phyloP scores from a whole-genome alignment of 2,329 filamentous ascomycete species.

The Thelonectria rubi region DNA sequence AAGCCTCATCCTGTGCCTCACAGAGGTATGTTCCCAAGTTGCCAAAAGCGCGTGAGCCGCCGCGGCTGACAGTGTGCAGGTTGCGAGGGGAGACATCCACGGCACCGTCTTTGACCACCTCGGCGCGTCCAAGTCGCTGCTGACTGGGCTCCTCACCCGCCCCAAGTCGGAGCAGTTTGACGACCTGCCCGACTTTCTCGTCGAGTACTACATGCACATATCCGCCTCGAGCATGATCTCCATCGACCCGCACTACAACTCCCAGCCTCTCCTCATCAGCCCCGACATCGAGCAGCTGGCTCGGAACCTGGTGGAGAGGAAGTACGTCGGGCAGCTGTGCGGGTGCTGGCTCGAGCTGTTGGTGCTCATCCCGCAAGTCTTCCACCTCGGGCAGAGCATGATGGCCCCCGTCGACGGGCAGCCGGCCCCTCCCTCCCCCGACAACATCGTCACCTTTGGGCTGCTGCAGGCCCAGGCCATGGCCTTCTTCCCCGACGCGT shows the following conservation, averaged over 20 bases:
- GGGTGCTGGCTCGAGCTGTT: slow-evolving; percentile 53
- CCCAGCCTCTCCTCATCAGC: slow-evolving; percentile 46
- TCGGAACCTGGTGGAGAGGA: slow-evolving; percentile 40
- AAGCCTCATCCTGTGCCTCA: slow-evolving; percentile 57
- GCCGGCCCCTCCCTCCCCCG: slow-evolving; percentile 44
- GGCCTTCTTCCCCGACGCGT: slow-evolving; percentile 49
- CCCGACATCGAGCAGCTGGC: slow-evolving; percentile 45
- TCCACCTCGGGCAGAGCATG: slow-evolving; percentile 54
- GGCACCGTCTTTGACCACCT: slow-evolving; percentile 58
- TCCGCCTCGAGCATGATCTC: slow-evolving; percentile 58
- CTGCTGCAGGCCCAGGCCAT: slow-evolving; percentile 54
- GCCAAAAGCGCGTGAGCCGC: background rate
- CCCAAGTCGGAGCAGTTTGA: slow-evolving; percentile 46
- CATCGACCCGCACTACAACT: slow-evolving; percentile 45
- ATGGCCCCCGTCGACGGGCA: slow-evolving; percentile 44
- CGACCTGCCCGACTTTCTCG: slow-evolving; percentile 54
- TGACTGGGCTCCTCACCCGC: slow-evolving; percentile 49
- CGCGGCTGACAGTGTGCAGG: slow-evolving; percentile 32
- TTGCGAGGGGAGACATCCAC: slow-evolving; percentile 55
- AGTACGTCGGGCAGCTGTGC: slow-evolving; percentile 50
- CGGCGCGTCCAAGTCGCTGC: slow-evolving; percentile 53
- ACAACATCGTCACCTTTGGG: slow-evolving; percentile 55
- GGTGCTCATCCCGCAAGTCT: slow-evolving; percentile 50
- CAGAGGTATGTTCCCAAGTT: slow-evolving; percentile 49
- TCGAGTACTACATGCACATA: slow-evolving; percentile 60